phyloP scores from a whole-genome alignment of 176 grass and related monocot genomes.

The Musa troglodytarum region DNA sequence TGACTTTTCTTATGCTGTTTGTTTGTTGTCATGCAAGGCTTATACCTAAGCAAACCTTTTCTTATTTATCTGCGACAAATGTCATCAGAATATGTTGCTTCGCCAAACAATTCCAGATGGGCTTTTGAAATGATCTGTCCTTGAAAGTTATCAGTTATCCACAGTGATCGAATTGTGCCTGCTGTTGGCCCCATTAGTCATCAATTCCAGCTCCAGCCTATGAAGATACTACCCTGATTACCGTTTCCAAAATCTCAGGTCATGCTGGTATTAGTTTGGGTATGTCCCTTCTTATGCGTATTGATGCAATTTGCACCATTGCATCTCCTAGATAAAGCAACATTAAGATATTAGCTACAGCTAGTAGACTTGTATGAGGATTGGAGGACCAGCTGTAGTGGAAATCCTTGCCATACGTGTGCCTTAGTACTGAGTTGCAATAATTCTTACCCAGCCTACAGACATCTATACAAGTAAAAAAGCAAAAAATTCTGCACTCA shows the following conservation, averaged over 20 bases:
- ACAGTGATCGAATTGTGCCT: constrained; percentile 40
- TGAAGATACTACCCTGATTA: constrained; percentile 64
- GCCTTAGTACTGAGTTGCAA: too few relatives aligned
- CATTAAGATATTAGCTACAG: background rate
- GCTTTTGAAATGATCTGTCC: constrained; percentile 21
- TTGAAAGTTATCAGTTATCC: constrained; percentile 29
- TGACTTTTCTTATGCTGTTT: background rate
- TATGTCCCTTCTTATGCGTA: constrained; percentile 10
- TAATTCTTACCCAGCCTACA: too few relatives aligned
- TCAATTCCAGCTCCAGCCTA: constrained; percentile 43
- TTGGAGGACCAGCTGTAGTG: too few relatives aligned
- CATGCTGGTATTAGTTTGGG: constrained; percentile 71
- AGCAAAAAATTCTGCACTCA: too few relatives aligned
- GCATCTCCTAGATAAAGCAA: background rate
- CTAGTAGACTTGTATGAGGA: too few relatives aligned
- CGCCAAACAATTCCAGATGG: constrained; percentile 69
- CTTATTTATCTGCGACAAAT: constrained; percentile 1
- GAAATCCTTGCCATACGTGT: too few relatives aligned
- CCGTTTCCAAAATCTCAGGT: constrained; percentile 47
- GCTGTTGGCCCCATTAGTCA: constrained; percentile 68
- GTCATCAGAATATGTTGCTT: constrained; percentile 71
- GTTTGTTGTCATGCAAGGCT: constrained; percentile 42
- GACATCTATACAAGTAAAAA: too few relatives aligned
- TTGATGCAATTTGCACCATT: background rate
- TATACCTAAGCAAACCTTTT: constrained; percentile 33